Evolutionary conservation across 495 filamentous ascomycete genomes (phyloP), one percentile per base, ranked within the genome.

Genomic region (Penicillium manginii): DNA sequence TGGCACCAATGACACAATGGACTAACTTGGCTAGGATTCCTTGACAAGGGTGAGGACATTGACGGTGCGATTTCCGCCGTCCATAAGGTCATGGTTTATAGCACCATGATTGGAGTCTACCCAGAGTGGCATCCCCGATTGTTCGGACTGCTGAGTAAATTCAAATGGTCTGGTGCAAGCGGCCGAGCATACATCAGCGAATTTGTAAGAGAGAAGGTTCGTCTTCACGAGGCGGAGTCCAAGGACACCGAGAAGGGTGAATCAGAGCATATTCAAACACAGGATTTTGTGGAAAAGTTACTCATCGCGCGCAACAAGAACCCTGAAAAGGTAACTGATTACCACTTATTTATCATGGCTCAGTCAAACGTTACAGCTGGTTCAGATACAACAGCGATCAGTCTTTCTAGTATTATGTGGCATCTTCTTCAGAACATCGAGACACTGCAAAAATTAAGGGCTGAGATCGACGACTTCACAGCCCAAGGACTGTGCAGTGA

Each of bases 41-140:
- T 88, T 18, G 85, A 86, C 67, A 69, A 77, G 62, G 86, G 87
- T 39, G 72, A 82, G 51, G 86, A 88, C 50, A 83, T 88, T 50
- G 83, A 87, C 61, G 86, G 85, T 6, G 82, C 86, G 17, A 81
- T 88, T 6, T 66, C 60, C 3, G 86, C 84, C 18, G 68, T 88
- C 0, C 73, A 78, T 31, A 76, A 77, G 33, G 50, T 86, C 4
- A 81, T 85, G 58, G 70, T 78, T 46, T 87, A 87, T 62, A 81
- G 85, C 40, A 83, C 82, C 0, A 55, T 82, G n/a, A 67, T 81
- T 18, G 80, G 80, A 0, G 69, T 81, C 17, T 83, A 77, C 53
- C 70, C 74, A 3, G 73, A 74, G 62, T 68, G 73, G 65, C 77
- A 88, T 58, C 70, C 73, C 0, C 62, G 69, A 3, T 61, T 83